Evolutionary conservation across 805 yeast genomes (phyloP), one percentile per base, ranked within the genome.

Genomic region (Isabelozyma gotoi): DNA sequence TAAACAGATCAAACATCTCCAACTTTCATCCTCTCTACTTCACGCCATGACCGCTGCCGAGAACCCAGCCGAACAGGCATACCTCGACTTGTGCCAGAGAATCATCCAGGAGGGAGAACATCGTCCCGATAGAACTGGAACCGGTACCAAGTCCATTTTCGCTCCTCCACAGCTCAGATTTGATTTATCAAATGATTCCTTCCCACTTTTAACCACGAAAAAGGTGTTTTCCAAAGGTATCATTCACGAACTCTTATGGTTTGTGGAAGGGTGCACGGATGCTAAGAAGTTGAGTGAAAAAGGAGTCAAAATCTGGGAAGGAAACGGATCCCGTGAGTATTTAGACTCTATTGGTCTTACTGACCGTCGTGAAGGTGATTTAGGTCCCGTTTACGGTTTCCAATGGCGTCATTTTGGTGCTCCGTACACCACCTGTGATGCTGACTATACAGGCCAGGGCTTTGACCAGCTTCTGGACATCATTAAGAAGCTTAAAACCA

Each of bases 321-420:
- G 99, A 14, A 94, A 94, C 62, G 99, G 98, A 8, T 87, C 96
- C 31, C 75, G 97, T 47, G 96, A 89, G 63, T 94, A 81, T 61
- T 71, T 94, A 42, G 97, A 94, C 62, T 76, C 80, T 3, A 67
- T 90, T 31, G 99, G 98, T 0, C 76, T 94, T 37, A 76, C 76
- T 0, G 74, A 86, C 46, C 82, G 96, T 60, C 74, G 90, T 46
- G 97, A 82, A 55, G 98, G 98, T 43, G 99, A 94, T 67, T 66
- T 94, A 53, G 99, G 99, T 1, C 99, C 99, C 1, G 97, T 94
- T 2, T 94, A 94, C 62, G 99, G 99, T 0, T 94, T 94, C 69
- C 99, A 94, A 66, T 94, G 99, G 99, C 82, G 99, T 57, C 99
- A 94, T 66, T 94, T 94, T 64, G 99, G 99, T 36, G 99, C 99